Percentiles rank a stretch among this genome's conserved stretches.
Evolutionary conservation across 2,329 filamentous ascomycete genomes (phyloP).

Genomic region (Sarocladiaceae sp.): DNA sequence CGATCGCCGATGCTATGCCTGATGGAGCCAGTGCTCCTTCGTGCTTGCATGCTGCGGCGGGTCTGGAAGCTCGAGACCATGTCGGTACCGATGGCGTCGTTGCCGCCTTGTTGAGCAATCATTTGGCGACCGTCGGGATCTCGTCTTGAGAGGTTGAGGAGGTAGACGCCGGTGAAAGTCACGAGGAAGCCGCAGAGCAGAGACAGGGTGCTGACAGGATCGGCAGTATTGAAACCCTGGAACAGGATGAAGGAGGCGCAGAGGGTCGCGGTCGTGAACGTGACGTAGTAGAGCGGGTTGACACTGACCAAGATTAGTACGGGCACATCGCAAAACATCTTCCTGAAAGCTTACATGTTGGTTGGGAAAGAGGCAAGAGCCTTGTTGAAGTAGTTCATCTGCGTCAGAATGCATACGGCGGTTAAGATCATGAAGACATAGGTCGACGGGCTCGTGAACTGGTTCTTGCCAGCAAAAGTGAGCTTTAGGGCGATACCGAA

Average conservation of each 20-base stretch:
- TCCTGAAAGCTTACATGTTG: conserved; percentile 68
- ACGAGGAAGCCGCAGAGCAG: conserved; percentile 88
- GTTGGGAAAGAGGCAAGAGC: conserved; percentile 94
- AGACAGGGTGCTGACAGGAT: conserved; percentile 85
- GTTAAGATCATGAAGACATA: conserved; percentile 97
- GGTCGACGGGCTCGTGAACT: conserved; percentile 89
- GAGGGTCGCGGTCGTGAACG: conserved; percentile 90
- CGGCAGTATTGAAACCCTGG: conserved; percentile 90
- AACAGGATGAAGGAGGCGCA: conserved; percentile 95
- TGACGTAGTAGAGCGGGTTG: conserved; percentile 95
- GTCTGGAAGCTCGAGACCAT: conserved; percentile 85
- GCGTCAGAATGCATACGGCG: conserved; percentile 86
- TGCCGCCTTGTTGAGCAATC: conserved; percentile 53
- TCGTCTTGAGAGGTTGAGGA: conserved; percentile 88
- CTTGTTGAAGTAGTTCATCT: conserved; percentile 99
- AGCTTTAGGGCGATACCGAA: conserved; percentile 97
- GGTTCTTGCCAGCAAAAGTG: conserved; percentile 87
- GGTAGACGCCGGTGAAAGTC: conserved; percentile 92
- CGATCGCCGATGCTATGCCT: conserved; percentile 64
- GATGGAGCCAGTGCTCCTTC: conserved; percentile 63
- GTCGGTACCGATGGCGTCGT: conserved; percentile 84
- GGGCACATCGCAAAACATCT: background rate
- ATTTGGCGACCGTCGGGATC: conserved; percentile 72
- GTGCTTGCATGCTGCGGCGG: conserved; percentile 84
- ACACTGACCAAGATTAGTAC: conserved; percentile 50